A percentile compares a stretch with the other conserved stretches of the same genome.
Conservation (phyloP, 192 early-diverging fungal genomes). For the Coemansia sp. region DNA sequence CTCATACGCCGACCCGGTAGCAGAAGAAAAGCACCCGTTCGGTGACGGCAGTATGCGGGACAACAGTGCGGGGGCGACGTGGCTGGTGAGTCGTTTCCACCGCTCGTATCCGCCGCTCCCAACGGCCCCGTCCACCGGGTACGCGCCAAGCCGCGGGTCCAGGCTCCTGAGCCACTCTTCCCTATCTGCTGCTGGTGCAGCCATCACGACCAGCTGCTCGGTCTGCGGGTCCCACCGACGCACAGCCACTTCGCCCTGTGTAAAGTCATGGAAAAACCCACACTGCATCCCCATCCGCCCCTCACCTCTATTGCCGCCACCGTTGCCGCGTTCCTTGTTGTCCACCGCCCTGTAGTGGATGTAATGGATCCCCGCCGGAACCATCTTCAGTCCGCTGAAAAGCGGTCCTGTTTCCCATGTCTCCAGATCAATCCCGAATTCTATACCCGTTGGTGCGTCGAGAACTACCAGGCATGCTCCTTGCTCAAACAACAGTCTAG, state of each 20-base stretch:
- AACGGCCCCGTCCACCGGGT: slow-evolving; percentile 56
- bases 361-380: slow-evolving; percentile 94
- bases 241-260: slow-evolving; percentile 70
- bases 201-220: slow-evolving; percentile 72
- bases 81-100: slow-evolving; percentile 76
- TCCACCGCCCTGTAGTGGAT: slow-evolving; percentile 73
- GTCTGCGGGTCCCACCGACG: slow-evolving; percentile 73
- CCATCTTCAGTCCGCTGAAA: slow-evolving; percentile 90
- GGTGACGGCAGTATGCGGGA: slow-evolving; percentile 50
- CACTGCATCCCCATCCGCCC: slow-evolving; percentile 55
- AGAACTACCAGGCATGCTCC: slow-evolving; percentile 82
- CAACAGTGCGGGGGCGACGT: slow-evolving; percentile 61
- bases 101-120: slow-evolving; percentile 57
- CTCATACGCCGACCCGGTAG: slow-evolving; percentile 59
- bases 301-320: no score
- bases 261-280: slow-evolving; percentile 79
- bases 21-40: slow-evolving; percentile 43
- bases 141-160: slow-evolving; percentile 79
- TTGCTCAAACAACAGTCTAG: slow-evolving; percentile 70
- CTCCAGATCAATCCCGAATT: slow-evolving; percentile 92
- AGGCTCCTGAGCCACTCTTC: slow-evolving; percentile 71
- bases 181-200: slow-evolving; percentile 53
- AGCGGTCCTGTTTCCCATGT: slow-evolving; percentile 86
- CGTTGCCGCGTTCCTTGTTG: slow-evolving; percentile 17
- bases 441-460: slow-evolving; percentile 72